These are phyloP conservation scores for Nakazawaea siamensis DNA, from an alignment of 805 yeast genomes.

Conservation along the genomic window DNA sequence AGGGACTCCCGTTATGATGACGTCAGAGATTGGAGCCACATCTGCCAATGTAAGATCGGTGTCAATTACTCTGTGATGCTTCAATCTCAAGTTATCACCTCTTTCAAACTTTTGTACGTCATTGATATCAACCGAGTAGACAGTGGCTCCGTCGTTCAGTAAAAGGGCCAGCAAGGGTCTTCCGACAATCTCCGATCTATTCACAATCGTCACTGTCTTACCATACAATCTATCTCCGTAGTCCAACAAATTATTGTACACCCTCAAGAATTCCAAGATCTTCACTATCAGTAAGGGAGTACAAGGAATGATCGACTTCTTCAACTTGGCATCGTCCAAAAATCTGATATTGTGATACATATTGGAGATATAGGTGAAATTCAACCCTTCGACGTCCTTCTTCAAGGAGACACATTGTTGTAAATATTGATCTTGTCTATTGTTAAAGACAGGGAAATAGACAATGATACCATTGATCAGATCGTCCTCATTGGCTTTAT, in stretches of 20 bases:
- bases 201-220: conserved; percentile 82
- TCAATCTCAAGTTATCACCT: conserved; percentile 80
- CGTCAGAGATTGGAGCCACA: conserved; percentile 73
- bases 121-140: conserved; percentile 83
- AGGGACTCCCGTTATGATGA: conserved; percentile 95
- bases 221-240: conserved; percentile 93
- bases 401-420: conserved; percentile 89
- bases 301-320: conserved; percentile 89
- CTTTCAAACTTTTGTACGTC: conserved; percentile 88
- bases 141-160: conserved; percentile 97
- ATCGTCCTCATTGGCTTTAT: conserved; percentile 74
- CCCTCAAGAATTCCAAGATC: conserved; percentile 81
- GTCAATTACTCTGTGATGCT: conserved; percentile 75
- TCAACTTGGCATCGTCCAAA: conserved; percentile 55
- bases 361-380: conserved; percentile 85
- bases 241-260: conserved; percentile 72
- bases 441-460: conserved; percentile 95
- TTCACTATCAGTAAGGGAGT: conserved; percentile 94
- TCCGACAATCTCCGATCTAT: conserved; percentile 95
- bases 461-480: conserved; percentile 88
- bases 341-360: conserved; percentile 89
- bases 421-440: conserved; percentile 88
- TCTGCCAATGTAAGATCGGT: conserved; percentile 44
- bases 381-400: conserved; percentile 94
- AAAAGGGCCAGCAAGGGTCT: conserved; percentile 92